phyloP scores from a whole-genome alignment of 2,329 filamentous ascomycete genomes.

The Trichoderma sp. region DNA sequence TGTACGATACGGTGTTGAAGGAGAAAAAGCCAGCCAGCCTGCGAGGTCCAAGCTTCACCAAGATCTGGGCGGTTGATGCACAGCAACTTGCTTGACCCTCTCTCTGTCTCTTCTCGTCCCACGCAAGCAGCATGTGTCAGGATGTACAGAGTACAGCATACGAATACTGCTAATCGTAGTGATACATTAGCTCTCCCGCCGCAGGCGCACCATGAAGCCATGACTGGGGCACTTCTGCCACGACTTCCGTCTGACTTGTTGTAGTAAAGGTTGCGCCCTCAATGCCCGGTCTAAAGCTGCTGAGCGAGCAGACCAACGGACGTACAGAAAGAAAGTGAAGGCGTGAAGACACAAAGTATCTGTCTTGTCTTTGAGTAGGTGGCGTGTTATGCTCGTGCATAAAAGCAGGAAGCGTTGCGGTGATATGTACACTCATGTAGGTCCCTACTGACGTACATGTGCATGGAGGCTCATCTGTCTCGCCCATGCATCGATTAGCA shows the following conservation, averaged over 20 bases:
- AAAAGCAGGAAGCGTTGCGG: neutral
- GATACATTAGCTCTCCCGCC: constrained; percentile 29
- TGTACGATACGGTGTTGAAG: neutral
- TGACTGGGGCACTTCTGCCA: neutral
- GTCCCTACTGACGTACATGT: constrained; percentile 17
- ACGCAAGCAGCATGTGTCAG: neutral
- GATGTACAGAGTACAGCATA: constrained; percentile 3
- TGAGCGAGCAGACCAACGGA: neutral
- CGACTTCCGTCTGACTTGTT: neutral
- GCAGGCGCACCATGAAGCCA: constrained; percentile 10
- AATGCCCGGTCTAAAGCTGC: neutral
- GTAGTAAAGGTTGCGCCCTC: neutral
- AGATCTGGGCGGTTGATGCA: neutral
- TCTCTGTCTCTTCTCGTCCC: neutral
- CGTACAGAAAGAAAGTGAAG: neutral
- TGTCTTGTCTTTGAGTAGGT: neutral
- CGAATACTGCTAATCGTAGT: neutral
- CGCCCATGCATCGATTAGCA: constrained; percentile 8
- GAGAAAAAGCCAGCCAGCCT: neutral
- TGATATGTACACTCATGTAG: neutral
- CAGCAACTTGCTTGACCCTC: neutral
- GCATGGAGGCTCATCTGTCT: constrained; percentile 19
- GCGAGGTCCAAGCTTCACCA: neutral
- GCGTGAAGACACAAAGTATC: neutral
- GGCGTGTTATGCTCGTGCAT: neutral